Evolutionary conservation across 768 basidiomycete genomes (phyloP).

Genomic region (Tremella mesenterica): DNA sequence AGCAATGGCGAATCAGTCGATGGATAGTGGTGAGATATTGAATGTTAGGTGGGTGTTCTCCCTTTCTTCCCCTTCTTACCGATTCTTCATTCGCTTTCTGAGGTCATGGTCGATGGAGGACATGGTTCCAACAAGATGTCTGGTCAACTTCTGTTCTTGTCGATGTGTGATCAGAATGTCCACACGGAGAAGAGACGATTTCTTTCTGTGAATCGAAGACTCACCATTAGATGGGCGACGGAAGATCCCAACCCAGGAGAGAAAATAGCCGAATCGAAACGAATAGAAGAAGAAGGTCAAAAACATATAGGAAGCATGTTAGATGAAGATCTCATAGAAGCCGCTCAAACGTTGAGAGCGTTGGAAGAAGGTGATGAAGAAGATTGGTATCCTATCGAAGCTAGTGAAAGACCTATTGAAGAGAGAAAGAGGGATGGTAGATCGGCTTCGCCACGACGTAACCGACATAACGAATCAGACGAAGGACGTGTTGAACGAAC

Average conservation of each 20-base stretch:
- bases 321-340: slow-evolving; percentile 81
- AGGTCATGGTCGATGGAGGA: no score
- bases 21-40: slow-evolving; percentile 93
- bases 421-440: slow-evolving; percentile 41
- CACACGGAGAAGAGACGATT: no score
- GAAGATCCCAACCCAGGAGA: slow-evolving; percentile 94
- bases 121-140: no score
- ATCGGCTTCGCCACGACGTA: slow-evolving; percentile 15
- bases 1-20: slow-evolving; percentile 94
- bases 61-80: not conserved
- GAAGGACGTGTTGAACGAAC: slow-evolving; percentile 30
- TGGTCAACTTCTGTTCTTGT: not conserved
- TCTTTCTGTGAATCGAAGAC: not conserved
- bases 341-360: slow-evolving; percentile 73
- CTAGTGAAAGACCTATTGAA: slow-evolving; percentile 21
- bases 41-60: slow-evolving; percentile 62
- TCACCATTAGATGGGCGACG: slow-evolving; percentile 67
- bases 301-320: slow-evolving; percentile 73
- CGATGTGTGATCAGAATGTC: not conserved
- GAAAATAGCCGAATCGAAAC: slow-evolving; percentile 72
- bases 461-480: slow-evolving; percentile 30
- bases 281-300: slow-evolving; percentile 74
- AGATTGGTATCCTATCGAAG: slow-evolving; percentile 45
- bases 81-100: no score
- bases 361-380: slow-evolving; percentile 65